Conservation (phyloP, 2,329 filamentous ascomycete genomes). For the Alternaria angustiovoidea region DNA sequence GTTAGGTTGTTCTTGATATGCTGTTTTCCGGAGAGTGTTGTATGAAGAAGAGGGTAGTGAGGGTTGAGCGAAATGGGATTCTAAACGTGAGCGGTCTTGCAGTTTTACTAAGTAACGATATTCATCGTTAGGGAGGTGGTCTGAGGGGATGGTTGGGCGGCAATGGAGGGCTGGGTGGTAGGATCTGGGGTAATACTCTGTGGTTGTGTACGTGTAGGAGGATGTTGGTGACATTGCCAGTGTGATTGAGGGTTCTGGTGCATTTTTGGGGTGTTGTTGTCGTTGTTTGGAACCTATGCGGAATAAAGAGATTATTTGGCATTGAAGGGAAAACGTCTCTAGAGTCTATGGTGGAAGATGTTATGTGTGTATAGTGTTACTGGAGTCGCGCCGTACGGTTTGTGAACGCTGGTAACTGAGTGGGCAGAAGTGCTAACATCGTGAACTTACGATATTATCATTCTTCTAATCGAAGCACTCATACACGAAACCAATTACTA, state of each 20-base stretch:
- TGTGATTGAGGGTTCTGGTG: not conserved
- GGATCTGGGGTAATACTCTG: not conserved
- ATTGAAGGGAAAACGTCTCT: not conserved
- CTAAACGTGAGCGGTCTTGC: constrained; percentile 10
- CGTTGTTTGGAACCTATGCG: not conserved
- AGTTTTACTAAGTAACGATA: constrained; percentile 7
- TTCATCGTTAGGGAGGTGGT: constrained; percentile 20
- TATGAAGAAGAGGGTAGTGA: not conserved
- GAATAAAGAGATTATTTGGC: not conserved
- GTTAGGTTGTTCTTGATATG: constrained; percentile 7
- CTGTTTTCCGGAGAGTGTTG: not conserved
- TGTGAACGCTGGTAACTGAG: not conserved
- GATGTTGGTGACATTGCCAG: not conserved
- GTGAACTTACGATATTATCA: not conserved
- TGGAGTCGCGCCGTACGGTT: not conserved
- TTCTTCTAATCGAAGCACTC: not conserved
- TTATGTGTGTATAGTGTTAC: not conserved
- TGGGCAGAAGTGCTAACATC: not conserved
- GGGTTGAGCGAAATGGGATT: constrained; percentile 9
- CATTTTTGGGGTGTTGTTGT: not conserved
- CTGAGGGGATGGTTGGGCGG: not conserved
- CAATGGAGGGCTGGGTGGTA: not conserved
- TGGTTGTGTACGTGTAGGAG: not conserved
- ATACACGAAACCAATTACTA: not conserved
- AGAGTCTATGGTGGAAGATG: not conserved